A percentile compares a stretch with the other conserved stretches of the same genome.
These are phyloP conservation scores for Magnolia officinalis DNA, from an alignment of 164 flowering plant genomes.

Conservation along the genomic window DNA sequence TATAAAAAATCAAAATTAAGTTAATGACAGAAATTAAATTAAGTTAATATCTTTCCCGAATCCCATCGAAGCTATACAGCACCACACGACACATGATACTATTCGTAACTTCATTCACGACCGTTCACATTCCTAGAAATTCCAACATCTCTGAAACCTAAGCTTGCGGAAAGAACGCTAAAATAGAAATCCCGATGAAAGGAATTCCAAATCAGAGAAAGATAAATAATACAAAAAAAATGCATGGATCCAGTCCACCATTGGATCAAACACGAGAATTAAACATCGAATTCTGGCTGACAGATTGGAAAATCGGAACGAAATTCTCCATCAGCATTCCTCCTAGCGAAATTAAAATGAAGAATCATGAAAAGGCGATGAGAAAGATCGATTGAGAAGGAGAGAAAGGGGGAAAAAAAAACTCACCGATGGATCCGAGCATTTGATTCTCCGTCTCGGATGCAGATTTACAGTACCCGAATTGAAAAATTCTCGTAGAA, in stretches of 20 bases:
- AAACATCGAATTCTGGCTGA: not conserved
- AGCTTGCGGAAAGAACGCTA: not conserved
- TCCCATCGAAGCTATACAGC: not conserved
- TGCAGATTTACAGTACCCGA: not conserved
- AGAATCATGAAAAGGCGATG: not conserved
- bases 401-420: not conserved
- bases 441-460: not conserved
- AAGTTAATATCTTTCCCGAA: not conserved
- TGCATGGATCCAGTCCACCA: not conserved
- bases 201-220: not conserved
- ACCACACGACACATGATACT: not conserved
- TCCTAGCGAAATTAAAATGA: not conserved
- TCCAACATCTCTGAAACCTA: not conserved
- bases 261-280: not conserved
- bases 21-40: not conserved
- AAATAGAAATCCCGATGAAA: not conserved
- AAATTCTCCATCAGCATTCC: not conserved
- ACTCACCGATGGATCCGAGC: slow-evolving; percentile 4
- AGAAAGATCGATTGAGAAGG: not conserved
- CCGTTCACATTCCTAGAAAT: not conserved
- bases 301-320: not conserved
- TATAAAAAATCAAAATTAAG: not conserved
- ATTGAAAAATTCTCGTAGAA: not conserved
- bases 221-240: not conserved
- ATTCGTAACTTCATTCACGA: not conserved